These are phyloP conservation scores for Candida frijolesensis DNA, from an alignment of 1,139 yeast genomes.

Conservation along the genomic window DNA sequence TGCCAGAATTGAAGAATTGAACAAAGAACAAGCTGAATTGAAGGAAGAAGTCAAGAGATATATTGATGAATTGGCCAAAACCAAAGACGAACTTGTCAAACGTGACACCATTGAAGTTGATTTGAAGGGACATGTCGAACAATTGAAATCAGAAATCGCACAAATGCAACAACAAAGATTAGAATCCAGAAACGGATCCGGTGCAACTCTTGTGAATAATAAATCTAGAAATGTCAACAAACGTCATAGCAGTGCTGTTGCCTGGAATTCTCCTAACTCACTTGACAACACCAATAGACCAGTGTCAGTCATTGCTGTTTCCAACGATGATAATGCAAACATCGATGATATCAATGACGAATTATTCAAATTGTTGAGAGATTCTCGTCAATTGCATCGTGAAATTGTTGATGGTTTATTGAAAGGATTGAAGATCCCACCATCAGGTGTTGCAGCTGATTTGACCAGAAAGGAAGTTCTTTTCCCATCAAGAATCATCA, in stretches of 20 bases:
- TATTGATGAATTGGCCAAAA: constrained; percentile 62
- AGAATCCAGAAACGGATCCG: constrained; percentile 10
- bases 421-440: constrained; percentile 86
- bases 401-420: constrained; percentile 89
- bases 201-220: constrained; percentile 22
- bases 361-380: constrained; percentile 71
- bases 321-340: constrained; percentile 57
- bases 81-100: constrained; percentile 63
- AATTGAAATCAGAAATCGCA: constrained; percentile 67
- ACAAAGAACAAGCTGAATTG: constrained; percentile 64
- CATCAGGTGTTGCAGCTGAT: constrained; percentile 80
- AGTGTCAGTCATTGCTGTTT: constrained; percentile 61
- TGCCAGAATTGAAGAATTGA: constrained; percentile 61
- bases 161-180: constrained; percentile 41
- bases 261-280: constrained; percentile 36
- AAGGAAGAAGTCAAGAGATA: constrained; percentile 65
- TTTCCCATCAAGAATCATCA: constrained; percentile 94
- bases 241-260: constrained; percentile 46
- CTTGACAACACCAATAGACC: constrained; percentile 49
- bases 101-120: constrained; percentile 70
- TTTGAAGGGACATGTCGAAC: constrained; percentile 66
- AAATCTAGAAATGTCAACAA: constrained; percentile 36
- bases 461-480: constrained; percentile 87
- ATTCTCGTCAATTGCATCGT: constrained; percentile 74
- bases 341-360: constrained; percentile 74